Evolutionary conservation across 805 yeast species (phyloP), one percentile per base, ranked within the genome.

Genomic region (Metschnikowia lunata): DNA sequence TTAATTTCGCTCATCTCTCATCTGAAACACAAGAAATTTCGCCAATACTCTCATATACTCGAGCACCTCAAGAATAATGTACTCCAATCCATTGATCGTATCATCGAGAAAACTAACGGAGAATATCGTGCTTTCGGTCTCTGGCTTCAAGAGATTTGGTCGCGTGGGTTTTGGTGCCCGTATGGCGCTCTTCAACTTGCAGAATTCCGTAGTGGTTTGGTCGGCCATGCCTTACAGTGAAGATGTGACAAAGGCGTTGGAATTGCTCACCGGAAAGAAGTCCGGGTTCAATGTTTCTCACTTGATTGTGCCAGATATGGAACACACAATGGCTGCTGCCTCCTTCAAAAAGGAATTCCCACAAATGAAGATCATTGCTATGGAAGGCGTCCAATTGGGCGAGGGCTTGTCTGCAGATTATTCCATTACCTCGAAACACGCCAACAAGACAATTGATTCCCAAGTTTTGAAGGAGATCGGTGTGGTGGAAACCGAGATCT

Each of bases 241-340:
- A 2, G 72, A 65, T 15, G 75, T 76, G 7, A 63, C 64, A 23
- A 61, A 62, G 32, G 69, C 75, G 1, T 48, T 80, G 44, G 57
- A 64, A 42, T 49, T 58, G 30, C 48, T 64, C 15, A 63, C 63
- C 14, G 59, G 62, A 3, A 60, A 67, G 1, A 61, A 62, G 37
- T 45, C 63, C 10, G 53, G 59, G 28, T 57, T 53, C 48, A 69
- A 71, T 27, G 68, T 80, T 34, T 59, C 74, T 1, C 75, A 79
- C 49, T 64, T 80, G 31, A 69, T 84, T 34, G 69, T 83, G 37
- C 88, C 88, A 2, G 86, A 83, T 55, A 55, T 50, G 29, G 85
- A 80, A 50, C 89, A 83, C 56, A 79, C 85, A 1, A 63, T 83
- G 78, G 85, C 83, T 3, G 77, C 82, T 10, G 56, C 61, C 26